Conservation (phyloP, 768 basidiomycete genomes). For the Coprinellus micaceus region DNA sequence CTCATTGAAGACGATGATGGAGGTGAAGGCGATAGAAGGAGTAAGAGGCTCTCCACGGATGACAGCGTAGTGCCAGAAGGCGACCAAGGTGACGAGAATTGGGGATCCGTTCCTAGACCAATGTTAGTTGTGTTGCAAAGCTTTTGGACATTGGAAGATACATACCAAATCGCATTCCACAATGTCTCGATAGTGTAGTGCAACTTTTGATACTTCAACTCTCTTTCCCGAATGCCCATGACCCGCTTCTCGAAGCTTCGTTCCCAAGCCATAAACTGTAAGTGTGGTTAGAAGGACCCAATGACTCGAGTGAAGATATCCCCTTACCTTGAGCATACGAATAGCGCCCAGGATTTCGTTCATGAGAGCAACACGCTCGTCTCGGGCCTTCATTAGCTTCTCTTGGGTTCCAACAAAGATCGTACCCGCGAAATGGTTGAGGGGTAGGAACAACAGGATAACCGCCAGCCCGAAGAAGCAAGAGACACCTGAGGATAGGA, state of each 20-base stretch:
- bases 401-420: slow-evolving; percentile 69
- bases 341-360: slow-evolving; percentile 88
- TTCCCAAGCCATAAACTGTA: slow-evolving; percentile 88
- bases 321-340: slow-evolving; percentile 73
- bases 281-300: slow-evolving; percentile 19
- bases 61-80: slow-evolving; percentile 73
- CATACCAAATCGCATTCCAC: background rate
- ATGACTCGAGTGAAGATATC: background rate
- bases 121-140: slow-evolving; percentile 23
- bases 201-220: slow-evolving; percentile 78
- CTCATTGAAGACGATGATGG: slow-evolving; percentile 62
- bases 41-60: slow-evolving; percentile 65
- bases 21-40: slow-evolving; percentile 82
- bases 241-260: slow-evolving; percentile 81
- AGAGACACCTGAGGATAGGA: slow-evolving; percentile 46
- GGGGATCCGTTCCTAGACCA: slow-evolving; percentile 65
- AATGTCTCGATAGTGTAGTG: slow-evolving; percentile 83
- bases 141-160: background rate
- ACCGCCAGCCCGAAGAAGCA: slow-evolving; percentile 76
- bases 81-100: slow-evolving; percentile 55
- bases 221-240: slow-evolving; percentile 68
- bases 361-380: slow-evolving; percentile 89
- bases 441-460: slow-evolving; percentile 64
- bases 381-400: slow-evolving; percentile 86
- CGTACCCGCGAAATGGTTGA: slow-evolving; percentile 84